Evolutionary conservation across 208 protist species (phyloP).

Genomic region (Perkinsela sp.): DNA sequence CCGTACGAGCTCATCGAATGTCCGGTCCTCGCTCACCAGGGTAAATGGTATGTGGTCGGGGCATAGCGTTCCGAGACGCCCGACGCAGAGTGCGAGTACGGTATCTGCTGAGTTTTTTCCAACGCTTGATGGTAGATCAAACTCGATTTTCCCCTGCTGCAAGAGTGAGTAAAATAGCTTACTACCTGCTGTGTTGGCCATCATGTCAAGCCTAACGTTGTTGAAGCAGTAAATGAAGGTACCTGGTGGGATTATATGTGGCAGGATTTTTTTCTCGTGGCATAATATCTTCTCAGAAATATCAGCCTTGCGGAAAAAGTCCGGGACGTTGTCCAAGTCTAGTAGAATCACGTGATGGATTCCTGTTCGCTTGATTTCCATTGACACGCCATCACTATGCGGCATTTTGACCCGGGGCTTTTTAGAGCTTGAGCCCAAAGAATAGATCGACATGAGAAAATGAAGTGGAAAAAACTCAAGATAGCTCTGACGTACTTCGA

Average conservation of each 20-base stretch:
- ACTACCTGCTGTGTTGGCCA: not conserved
- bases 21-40: not conserved
- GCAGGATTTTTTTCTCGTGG: not conserved
- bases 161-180: not conserved
- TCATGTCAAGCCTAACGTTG: not conserved
- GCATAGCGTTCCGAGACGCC: not conserved
- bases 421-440: too few relatives aligned
- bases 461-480: too few relatives aligned
- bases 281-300: not conserved
- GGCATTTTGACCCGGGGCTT: too few relatives aligned
- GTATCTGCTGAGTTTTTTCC: not conserved
- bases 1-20: not conserved
- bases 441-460: too few relatives aligned
- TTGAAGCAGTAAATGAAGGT: not conserved
- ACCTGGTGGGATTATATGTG: not conserved
- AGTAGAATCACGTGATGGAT: not conserved
- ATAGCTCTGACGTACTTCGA: too few relatives aligned
- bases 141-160: not conserved
- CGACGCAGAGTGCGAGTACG: not conserved
- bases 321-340: not conserved
- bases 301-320: not conserved
- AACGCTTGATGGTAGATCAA: not conserved
- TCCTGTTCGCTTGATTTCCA: too few relatives aligned
- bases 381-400: too few relatives aligned
- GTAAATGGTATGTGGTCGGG: not conserved